Percentiles rank a stretch among this genome's conserved stretches.
Evolutionary conservation across 305 asterid genomes (phyloP).

Genomic region (Fraxinus dipetala): DNA sequence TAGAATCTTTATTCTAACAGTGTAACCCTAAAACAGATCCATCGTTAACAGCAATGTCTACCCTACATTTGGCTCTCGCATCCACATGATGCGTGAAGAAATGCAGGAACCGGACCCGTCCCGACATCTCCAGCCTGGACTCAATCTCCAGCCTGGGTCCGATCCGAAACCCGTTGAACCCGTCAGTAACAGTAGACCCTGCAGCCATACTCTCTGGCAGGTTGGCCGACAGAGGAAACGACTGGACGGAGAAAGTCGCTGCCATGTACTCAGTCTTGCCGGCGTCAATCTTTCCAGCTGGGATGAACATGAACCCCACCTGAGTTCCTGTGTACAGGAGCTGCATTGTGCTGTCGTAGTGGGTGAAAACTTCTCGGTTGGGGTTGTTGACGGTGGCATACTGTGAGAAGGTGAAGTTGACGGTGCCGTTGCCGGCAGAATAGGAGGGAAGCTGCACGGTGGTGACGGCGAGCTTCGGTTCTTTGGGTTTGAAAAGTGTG

Average conservation of each 20-base stretch:
- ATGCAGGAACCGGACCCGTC: conserved; percentile 72
- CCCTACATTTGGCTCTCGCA: conserved; percentile 61
- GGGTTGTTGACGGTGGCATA: conserved; percentile 74
- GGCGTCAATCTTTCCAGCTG: conserved; percentile 71
- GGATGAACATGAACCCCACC: conserved; percentile 85
- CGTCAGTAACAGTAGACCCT: conserved; percentile 50
- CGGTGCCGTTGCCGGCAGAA: conserved; percentile 63
- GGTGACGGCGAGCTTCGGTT: conserved; percentile 58
- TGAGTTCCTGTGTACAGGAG: conserved; percentile 58
- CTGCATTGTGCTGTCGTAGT: conserved; percentile 84
- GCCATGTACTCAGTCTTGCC: conserved; percentile 67
- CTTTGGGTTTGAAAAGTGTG: conserved; percentile 66
- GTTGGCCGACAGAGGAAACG: conserved; percentile 45
- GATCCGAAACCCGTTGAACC: conserved; percentile 48
- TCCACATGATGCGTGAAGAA: conserved; percentile 69
- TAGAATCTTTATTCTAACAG: conserved; percentile 34
- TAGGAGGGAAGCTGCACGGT: conserved; percentile 72
- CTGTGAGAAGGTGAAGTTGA: conserved; percentile 70
- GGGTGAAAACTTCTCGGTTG: conserved; percentile 67
- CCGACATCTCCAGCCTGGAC: conserved; percentile 70
- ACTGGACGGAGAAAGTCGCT: conserved; percentile 64
- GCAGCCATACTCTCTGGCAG: conserved; percentile 32
- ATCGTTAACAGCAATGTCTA: conserved; percentile 54
- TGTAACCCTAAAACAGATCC: conserved; percentile 80
- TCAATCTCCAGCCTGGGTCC: conserved; percentile 80